phyloP scores from a whole-genome alignment of 345 rosid species.

The Excoecaria agallocha region DNA sequence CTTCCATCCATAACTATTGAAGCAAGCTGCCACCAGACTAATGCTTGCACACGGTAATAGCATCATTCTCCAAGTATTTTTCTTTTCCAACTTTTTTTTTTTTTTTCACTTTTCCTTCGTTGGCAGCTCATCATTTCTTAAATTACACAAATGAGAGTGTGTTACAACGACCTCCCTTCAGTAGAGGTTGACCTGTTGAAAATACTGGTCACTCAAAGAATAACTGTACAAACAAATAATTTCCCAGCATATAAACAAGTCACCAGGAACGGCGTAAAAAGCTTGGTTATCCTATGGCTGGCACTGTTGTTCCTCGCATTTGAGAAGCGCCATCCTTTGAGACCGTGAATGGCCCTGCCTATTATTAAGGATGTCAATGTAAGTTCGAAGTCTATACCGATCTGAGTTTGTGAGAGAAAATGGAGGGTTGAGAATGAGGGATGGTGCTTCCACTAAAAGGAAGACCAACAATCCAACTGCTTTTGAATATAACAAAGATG shows the following conservation, averaged over 20 bases:
- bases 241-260: conserved; percentile 29
- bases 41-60: too few relatives aligned
- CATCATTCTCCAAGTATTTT: neutral
- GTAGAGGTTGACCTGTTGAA: conserved; percentile 15
- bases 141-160: conserved; percentile 30
- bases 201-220: conserved; percentile 48
- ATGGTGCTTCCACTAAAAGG: conserved; percentile 88
- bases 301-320: conserved; percentile 32
- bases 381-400: conserved; percentile 58
- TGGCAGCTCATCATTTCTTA: neutral
- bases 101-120: neutral
- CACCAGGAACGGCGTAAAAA: conserved; percentile 6
- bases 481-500: conserved; percentile 57
- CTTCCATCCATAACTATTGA: too few relatives aligned
- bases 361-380: conserved; percentile 65
- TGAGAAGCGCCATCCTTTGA: conserved; percentile 52
- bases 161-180: conserved; percentile 38
- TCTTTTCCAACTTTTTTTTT: neutral
- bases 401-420: conserved; percentile 86
- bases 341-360: conserved; percentile 60
- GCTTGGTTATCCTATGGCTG: conserved; percentile 2
- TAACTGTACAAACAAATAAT: conserved; percentile 64
- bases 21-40: too few relatives aligned
- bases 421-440: conserved; percentile 79
- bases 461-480: conserved; percentile 71